These are phyloP conservation scores for Helicocarpus griseus DNA, from an alignment of 2,329 filamentous ascomycete genomes.

Conservation along the genomic window DNA sequence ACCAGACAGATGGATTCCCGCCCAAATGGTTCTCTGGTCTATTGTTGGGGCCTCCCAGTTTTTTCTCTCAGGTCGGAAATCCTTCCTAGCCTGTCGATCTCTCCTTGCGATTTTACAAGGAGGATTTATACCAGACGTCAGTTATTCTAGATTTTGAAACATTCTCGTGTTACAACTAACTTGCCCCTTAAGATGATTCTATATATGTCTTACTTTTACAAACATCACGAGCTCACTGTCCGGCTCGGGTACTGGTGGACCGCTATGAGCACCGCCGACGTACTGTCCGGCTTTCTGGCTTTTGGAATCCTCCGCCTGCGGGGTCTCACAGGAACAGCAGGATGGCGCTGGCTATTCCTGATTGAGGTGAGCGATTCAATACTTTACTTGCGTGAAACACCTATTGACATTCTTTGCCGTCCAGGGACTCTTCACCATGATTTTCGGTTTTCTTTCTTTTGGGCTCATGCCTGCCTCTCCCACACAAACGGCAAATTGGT, in stretches of 20 bases:
- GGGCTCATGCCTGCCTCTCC: slow-evolving; percentile 51
- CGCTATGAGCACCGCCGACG: slow-evolving; percentile 30
- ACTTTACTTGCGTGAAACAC: slow-evolving; percentile 6
- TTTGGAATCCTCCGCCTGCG: slow-evolving; percentile 30
- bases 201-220: slow-evolving; percentile 65
- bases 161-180: too few relatives aligned
- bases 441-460: slow-evolving; percentile 22
- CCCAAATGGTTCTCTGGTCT: slow-evolving; percentile 39
- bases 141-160: too few relatives aligned
- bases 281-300: slow-evolving; percentile 35
- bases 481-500: slow-evolving; percentile 42
- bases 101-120: slow-evolving; percentile 39
- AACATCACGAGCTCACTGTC: slow-evolving; percentile 52
- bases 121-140: slow-evolving; percentile 44
- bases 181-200: slow-evolving; percentile 19
- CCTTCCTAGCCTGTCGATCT: slow-evolving; percentile 31
- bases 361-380: slow-evolving; percentile 27
- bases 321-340: slow-evolving; percentile 21
- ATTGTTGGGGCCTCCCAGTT: slow-evolving; percentile 33
- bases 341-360: slow-evolving; percentile 28
- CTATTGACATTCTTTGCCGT: slow-evolving; percentile 18
- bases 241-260: slow-evolving; percentile 20
- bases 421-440: slow-evolving; percentile 17
- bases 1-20: slow-evolving; percentile 46
- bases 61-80: slow-evolving; percentile 34